Base-by-base conservation (phyloP, 768 basidiomycete genomes). In the Tephrocybe sp. region DNA sequence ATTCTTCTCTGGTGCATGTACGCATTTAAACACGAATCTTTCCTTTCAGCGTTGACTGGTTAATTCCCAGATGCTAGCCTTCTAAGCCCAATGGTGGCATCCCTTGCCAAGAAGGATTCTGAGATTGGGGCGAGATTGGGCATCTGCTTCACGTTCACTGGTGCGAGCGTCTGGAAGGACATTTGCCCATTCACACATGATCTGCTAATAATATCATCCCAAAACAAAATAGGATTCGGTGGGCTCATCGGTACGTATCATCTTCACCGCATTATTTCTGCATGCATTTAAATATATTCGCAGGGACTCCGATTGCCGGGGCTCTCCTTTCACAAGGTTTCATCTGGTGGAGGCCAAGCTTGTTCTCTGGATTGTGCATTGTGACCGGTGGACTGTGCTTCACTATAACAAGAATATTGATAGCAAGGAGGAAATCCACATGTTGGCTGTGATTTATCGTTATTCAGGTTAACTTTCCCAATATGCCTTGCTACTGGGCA, bases 51-150 rank as follows among this genome's bases (percentile, higher is more conserved):
- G 25, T 30, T 50, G 40, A 23, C 7, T 47, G 9, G 17, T 23
- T 10, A n/a, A 12, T 26, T 18, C 18, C 32, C 33, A 74, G 73
- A 72, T 55, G 64, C 68, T 6, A 74, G 70, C 30, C 68, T 82
- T 14, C 64, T 79, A 40, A 62, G 73, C 0, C 77, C 79, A 1
- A 66, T 77, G 60, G 59, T 82, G 11, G 67, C 70, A 4, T 65
- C 70, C 8, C 67, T 80, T 9, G 75, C 81, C 0, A 63, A 61
- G 15, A 70, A 73, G 25, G 65, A 77, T 26, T 66, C 73, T 1
- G 81, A 84, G 59, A 73, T 84, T n/a, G 84, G 84, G 36, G 73
- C 73, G 20, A 69, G 80, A 15, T 65, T 84, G 61, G 79, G 80
- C 6, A 68, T 83, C 25, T 73, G 72, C 54, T 82, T 77, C 57